Base-by-base conservation (phyloP, 192 early-diverging fungal genomes). In the Umbelopsis vinacea region DNA sequence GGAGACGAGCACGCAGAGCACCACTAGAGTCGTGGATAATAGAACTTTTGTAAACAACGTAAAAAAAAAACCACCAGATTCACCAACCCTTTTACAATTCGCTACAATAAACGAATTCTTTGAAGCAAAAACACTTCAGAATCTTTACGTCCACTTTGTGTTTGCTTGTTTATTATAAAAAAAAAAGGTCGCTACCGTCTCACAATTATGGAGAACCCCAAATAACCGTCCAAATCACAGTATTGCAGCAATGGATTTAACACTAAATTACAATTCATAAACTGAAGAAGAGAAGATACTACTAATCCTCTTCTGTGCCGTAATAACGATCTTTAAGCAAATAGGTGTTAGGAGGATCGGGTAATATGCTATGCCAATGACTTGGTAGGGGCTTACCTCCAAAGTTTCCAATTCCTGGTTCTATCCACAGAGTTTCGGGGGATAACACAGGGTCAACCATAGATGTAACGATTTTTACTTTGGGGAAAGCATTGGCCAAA, bases 401-500 rank as follows among this genome's bases (percentile, higher is more conserved):
- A 92, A 97, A 97, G 78, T 95, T 88, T 17, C 95, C 95, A 75
- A 94, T 90, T 9, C 95, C 95, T 35, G 93, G 92, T 66, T 89
- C 88, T 75, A 95, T 89, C 63, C 85, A 88, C 52, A 92, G 77
- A 23, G 86, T 89, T 35, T 89, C 83, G 40, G 87, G 77, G 53
- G 85, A 81, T 17, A 95, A 71, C 55, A 87, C 83, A 19, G 86
- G 83, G 71, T 96, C 96, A 2, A 96, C 82, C 84, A 91, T 89
- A 11, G 93, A 91, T 15, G 89, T 89, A 24, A 96, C 93, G 45
- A 97, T 85, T 73, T 85, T 87, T 12, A 96, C 90, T 52, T 76
- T 77, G 6, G 95, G 94, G 77, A 98, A 98, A 1, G 95, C 95
- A 10, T 87, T 82, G 3, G 91, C 77, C 29, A 98, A 89, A 3